phyloP scores from a whole-genome alignment of 306 rosid species.

The Medicago truncatula region MtrunA17r5.0-ANR NC_053042.1:44661001-44661500 shows the following conservation, averaged over 20 bases:
- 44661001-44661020: constrained; percentile 18
- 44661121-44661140: constrained; percentile 19
- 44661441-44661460: constrained; percentile 4
- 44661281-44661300: too few species aligned
- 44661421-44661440: constrained; percentile 14
- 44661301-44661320: constrained; percentile 7
- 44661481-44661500: constrained; percentile 22
- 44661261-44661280: background rate
- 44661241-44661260: background rate
- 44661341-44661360: constrained; percentile 10
- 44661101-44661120: background rate
- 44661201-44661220: background rate
- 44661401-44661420: constrained; percentile 25
- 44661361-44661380: constrained; percentile 1
- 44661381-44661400: constrained; percentile 7
- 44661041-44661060: constrained; percentile 21
- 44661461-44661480: constrained; percentile 19
- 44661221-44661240: too few species aligned
- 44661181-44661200: constrained; percentile 14
- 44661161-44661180: constrained; percentile 16
- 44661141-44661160: constrained; percentile 25
- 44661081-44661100: constrained; percentile 1
- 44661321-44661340: background rate
- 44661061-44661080: constrained; percentile 18
- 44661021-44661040: constrained; percentile 6